phyloP scores from a whole-genome alignment of 106 monocot species.

The Iris macrosiphon region DNA sequence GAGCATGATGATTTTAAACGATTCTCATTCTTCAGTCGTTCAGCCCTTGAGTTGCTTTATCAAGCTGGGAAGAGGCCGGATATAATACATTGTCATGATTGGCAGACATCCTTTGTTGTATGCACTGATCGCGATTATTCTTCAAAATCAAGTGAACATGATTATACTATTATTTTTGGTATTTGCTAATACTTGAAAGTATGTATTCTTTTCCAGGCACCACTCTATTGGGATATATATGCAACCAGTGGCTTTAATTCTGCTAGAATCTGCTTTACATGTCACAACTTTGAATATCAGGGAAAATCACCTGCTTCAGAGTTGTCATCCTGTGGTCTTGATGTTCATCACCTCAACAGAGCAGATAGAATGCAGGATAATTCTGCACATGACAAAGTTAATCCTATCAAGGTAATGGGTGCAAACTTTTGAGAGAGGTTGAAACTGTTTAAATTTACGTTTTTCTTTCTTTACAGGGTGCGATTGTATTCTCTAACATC shows the following conservation, averaged over 20 bases:
- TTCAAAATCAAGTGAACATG: not conserved
- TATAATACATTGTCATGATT: constrained; percentile 97
- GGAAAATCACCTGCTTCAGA: constrained; percentile 69
- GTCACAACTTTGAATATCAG: constrained; percentile 96
- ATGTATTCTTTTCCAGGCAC: constrained; percentile 46
- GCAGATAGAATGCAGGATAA: constrained; percentile 89
- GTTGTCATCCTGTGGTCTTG: constrained; percentile 81
- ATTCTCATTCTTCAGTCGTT: constrained; percentile 84
- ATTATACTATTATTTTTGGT: not conserved
- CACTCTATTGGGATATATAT: constrained; percentile 96
- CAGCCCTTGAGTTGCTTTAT: constrained; percentile 74
- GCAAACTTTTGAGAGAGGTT: not conserved
- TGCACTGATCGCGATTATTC: constrained; percentile 7
- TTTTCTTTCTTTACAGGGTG: constrained; percentile 51
- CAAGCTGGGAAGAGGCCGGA: constrained; percentile 84
- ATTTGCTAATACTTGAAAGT: not conserved
- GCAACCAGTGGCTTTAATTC: constrained; percentile 63
- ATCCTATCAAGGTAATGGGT: constrained; percentile 65
- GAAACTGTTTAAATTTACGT: not conserved
- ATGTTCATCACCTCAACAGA: constrained; percentile 59
- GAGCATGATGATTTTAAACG: constrained; percentile 93
- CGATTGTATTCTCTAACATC: constrained; percentile 87
- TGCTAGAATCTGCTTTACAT: constrained; percentile 94
- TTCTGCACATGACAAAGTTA: constrained; percentile 68
- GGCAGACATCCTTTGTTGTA: constrained; percentile 97